phyloP scores from a whole-genome alignment of 176 grass and related monocot genomes.

The barley (Hordeum vulgare) region MorexV3_pseudomolecules_assembly NC_058522.1:12121117-12121616 shows the following conservation, averaged over 20 bases:
- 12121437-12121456: neutral
- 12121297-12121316: slow-evolving; percentile 12
- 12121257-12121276: slow-evolving; percentile 23
- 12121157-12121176: slow-evolving; percentile 36
- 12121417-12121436: too few species aligned
- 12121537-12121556: neutral
- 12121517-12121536: neutral
- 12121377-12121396: neutral
- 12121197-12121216: slow-evolving; percentile 31
- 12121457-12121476: neutral
- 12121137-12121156: neutral
- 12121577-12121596: neutral
- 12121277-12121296: neutral
- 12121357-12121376: neutral
- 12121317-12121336: slow-evolving; percentile 18
- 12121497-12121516: neutral
- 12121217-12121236: slow-evolving; percentile 25
- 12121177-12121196: slow-evolving; percentile 41
- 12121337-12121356: neutral
- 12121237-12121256: slow-evolving; percentile 20
- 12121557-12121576: neutral
- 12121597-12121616: neutral
- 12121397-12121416: too few species aligned
- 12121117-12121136: too few species aligned
- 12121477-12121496: neutral